Conservation (phyloP, 371 early-diverging fungal species). For the Rhizopus arrhizus region DNA sequence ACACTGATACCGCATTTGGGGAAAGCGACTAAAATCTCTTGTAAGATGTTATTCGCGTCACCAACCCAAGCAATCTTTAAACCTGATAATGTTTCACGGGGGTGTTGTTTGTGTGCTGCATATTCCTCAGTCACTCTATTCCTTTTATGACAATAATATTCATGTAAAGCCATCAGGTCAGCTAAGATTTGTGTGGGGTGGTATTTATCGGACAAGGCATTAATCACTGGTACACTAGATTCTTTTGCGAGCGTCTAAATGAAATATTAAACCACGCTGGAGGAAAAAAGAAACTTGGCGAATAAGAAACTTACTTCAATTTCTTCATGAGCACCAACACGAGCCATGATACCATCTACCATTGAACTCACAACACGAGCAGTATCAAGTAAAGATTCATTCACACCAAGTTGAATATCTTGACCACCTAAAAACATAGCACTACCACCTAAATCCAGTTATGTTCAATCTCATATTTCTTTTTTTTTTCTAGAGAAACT, state of each 20-base stretch:
- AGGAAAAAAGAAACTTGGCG: too few species aligned
- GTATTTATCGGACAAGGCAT: constrained; percentile 89
- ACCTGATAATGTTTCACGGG: constrained; percentile 60
- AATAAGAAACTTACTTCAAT: constrained; percentile 63
- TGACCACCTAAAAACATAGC: constrained; percentile 91
- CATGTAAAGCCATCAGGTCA: constrained; percentile 93
- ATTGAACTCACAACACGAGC: constrained; percentile 89
- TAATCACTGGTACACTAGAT: constrained; percentile 91
- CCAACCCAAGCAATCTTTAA: constrained; percentile 94
- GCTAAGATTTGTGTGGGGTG: constrained; percentile 97
- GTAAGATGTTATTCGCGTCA: constrained; percentile 94
- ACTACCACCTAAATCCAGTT: constrained; percentile 73
- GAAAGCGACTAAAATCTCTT: constrained; percentile 83
- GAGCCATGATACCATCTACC: constrained; percentile 93
- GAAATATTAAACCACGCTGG: too few species aligned
- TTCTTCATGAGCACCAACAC: constrained; percentile 86
- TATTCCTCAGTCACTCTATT: constrained; percentile 38
- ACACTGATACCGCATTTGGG: constrained; percentile 88
- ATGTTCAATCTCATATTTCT: too few species aligned
- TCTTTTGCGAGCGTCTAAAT: constrained; percentile 75
- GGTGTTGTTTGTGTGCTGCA: constrained; percentile 53
- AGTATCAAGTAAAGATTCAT: constrained; percentile 89
- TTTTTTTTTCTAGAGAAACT: background rate
- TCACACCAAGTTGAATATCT: constrained; percentile 94
- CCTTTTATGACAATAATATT: constrained; percentile 50